Conservation (phyloP, 768 basidiomycete species). For the Suillus sp. region DNA sequence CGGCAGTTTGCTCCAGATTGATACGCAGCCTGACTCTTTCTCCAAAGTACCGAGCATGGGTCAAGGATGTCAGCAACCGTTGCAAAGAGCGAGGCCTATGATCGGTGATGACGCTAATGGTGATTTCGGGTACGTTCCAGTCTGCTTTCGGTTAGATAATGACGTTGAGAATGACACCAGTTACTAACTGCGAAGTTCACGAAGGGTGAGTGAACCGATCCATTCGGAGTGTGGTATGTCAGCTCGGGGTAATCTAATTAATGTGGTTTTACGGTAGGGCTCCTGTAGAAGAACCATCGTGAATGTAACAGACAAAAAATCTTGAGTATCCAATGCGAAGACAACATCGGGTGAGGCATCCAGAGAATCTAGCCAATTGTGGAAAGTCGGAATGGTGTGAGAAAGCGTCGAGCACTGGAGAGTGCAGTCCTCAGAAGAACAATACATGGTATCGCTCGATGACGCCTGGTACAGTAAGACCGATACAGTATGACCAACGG, state of each 20-base stretch:
- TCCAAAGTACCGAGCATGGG: conserved; percentile 62
- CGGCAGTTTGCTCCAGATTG: conserved; percentile 77
- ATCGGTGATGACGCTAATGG: conserved; percentile 77
- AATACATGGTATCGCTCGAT: conserved; percentile 9
- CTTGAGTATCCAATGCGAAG: conserved; percentile 36
- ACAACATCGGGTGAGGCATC: conserved; percentile 35
- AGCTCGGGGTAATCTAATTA: conserved; percentile 47
- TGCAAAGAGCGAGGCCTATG: conserved; percentile 69
- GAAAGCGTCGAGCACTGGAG: conserved; percentile 22
- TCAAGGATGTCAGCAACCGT: conserved; percentile 67
- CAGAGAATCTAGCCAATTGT: conserved; percentile 37
- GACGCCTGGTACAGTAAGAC: conserved; percentile 34
- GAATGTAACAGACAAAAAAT: conserved; percentile 24
- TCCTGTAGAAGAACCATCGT: conserved; percentile 23
- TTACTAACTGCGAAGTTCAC: conserved; percentile 60
- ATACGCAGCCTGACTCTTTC: conserved; percentile 65
- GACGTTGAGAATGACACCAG: conserved; percentile 6
- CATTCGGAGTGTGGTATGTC: conserved; percentile 58
- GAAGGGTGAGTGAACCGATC: conserved; percentile 59
- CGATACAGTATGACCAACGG: conserved; percentile 32
- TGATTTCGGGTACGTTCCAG: conserved; percentile 72
- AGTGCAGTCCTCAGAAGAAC: conserved; percentile 20
- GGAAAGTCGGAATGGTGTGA: conserved; percentile 13
- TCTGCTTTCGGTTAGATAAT: conserved; percentile 42
- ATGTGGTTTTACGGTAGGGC: conserved; percentile 31